Base-by-base conservation (phyloP, 2,329 filamentous ascomycete species). In the Scytalidium sp. region DNA sequence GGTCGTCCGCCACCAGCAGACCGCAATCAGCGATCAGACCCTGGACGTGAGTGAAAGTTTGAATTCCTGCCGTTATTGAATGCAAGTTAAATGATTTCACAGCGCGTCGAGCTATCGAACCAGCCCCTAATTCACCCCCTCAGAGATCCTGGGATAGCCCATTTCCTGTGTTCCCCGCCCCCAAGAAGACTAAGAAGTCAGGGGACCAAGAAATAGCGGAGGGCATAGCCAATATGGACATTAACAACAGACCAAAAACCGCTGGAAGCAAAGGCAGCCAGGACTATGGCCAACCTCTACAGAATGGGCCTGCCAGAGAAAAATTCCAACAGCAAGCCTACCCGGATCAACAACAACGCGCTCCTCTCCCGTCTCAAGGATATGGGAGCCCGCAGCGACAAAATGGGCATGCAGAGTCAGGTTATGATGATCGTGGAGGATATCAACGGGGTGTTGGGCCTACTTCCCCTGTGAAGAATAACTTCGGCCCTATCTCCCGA, bases 401-500 rank as follows among this genome's bases (percentile, higher is more conserved):
- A 27, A 61, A 63, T 51, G 56, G 53, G 10, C 64, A 61, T 51
- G 49, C 32, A 36, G 57, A 62, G 23, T 51, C 56, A 50, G 60
- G 58, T 3, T 61, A 58, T 51, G 52, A 57, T 42, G 57, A 62
- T 50, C 44, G 54, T 51, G 51, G 56, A 39, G 56, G 47, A 41
- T 60, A 60, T 52, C 56, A 50, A 36, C 48, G 45, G 48, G 53
- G 49, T 27, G 40, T 50, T 29, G 29, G 47, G 19, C 56, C 59
- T 19, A 57, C 58, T 19, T 43, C 67, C 32, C 67, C 70, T 10
- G 56, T 56, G 8, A 60, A 62, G 52, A 67, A 72, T 36, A 69
- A 71, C 5, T 82, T 78, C 56, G 78, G 71, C 0, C 74, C 77
- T 2, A 79, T 78, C 8, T 61, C 68, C n/a, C 72, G 82, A 57